Conservation (phyloP, 305 asterid species). For the Plantago coronopus region DNA sequence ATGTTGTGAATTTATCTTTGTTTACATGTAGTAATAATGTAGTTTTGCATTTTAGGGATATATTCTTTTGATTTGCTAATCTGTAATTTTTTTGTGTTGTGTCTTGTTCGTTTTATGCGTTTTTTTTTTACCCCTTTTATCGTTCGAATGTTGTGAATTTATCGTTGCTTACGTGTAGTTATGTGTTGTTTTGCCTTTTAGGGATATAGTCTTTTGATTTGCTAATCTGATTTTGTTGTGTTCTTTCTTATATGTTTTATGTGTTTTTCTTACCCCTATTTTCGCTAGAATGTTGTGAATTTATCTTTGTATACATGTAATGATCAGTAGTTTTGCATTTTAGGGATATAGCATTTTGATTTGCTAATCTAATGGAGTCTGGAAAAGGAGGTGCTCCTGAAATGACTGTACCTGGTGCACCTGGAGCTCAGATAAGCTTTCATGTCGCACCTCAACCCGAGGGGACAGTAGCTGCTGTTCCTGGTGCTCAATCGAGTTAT, state of each 20-base stretch:
- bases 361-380: conserved; percentile 49
- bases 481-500: conserved; percentile 54
- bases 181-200: no score
- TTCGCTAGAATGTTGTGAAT: not conserved
- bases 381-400: conserved; percentile 51
- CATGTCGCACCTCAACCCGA: conserved; percentile 55
- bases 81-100: no score
- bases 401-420: conserved; percentile 40
- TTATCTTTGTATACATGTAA: not conserved
- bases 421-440: conserved; percentile 54
- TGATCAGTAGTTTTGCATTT: conserved; percentile 6
- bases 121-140: no score
- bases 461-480: conserved; percentile 31
- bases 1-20: not conserved
- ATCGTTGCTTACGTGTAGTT: no score
- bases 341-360: conserved; percentile 8
- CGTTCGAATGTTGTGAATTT: no score
- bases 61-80: conserved; percentile 6
- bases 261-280: no score
- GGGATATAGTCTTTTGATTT: no score
- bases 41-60: conserved; percentile 17
- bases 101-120: no score
- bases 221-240: not conserved
- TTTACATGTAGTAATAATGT: not conserved
- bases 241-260: not conserved